Evolutionary conservation across 75 land plant species (phyloP), one percentile per base, ranked within the genome.

Genomic region (Azolla pinnata): DNA sequence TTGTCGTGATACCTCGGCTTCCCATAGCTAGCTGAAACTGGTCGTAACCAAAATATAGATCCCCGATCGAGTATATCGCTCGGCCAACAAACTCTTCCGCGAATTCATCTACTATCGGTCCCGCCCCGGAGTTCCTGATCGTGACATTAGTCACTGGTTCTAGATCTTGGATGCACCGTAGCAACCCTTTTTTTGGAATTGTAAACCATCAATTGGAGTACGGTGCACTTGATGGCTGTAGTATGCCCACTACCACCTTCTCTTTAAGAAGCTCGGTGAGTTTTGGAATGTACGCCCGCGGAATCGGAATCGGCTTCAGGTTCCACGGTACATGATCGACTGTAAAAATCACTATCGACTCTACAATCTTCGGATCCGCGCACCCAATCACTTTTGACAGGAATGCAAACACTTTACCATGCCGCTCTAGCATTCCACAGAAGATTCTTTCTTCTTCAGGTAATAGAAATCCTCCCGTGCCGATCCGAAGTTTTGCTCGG

Each of bases 341-440:
- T 18, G 44, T 59, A 59, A 59, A 17, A 59, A n/a, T 59, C n/a
- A 59, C 44, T 44, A 59, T 59, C 14, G 61, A 44, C 20, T 40
- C 44, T 19, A 59, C 61, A 5, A 59, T 34, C 29, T 23, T 59
- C 20, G 61, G 61, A 59, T 59, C n/a, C 18, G 33, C 40, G 34
- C 61, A 59, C 18, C 61, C 61, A 3, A 59, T 59, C 18, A 33
- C 61, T 25, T 56, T 9, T 27, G 58, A n/a, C n/a, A n/a, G n/a
- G n/a, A n/a, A n/a, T n/a, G n/a, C n/a, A n/a, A n/a, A n/a, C n/a
- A n/a, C n/a, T n/a, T n/a, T n/a, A n/a, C n/a, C n/a, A n/a, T n/a
- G n/a, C n/a, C n/a, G n/a, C n/a, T n/a, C n/a, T n/a, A n/a, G n/a
- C n/a, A n/a, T n/a, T n/a, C n/a, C n/a, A n/a, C n/a, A n/a, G n/a